Evolutionary conservation across 192 early-diverging fungal species (phyloP).

Genomic region (Entomortierella lignicola): DNA sequence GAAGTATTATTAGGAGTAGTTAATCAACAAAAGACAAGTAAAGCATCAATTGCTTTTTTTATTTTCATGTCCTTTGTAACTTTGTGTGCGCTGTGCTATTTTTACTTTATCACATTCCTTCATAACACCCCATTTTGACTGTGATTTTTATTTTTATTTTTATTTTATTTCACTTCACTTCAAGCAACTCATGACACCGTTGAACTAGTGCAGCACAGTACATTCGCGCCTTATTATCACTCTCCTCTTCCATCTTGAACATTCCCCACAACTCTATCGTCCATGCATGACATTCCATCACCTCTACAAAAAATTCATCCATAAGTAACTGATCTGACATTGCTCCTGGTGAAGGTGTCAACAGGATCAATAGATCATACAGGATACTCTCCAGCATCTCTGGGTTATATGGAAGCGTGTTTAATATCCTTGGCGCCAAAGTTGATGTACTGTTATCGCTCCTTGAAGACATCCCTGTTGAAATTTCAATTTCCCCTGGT

Average conservation of each 20-base stretch:
- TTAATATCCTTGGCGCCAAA: background rate
- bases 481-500: conserved; percentile 5
- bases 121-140: no score
- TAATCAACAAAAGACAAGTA: no score
- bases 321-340: conserved; percentile 30
- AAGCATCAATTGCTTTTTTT: no score
- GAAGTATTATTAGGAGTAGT: no score
- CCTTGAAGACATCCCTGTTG: background rate
- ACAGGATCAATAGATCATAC: conserved; percentile 34
- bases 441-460: background rate
- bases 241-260: conserved; percentile 7
- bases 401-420: conserved; percentile 4
- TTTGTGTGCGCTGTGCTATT: no score
- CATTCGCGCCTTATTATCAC: conserved; percentile 26
- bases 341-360: conserved; percentile 20
- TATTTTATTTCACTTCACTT: conserved; percentile 14
- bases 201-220: conserved; percentile 42
- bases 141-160: background rate
- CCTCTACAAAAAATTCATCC: conserved; percentile 38
- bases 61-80: no score
- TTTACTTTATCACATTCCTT: no score
- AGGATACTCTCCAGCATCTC: conserved; percentile 34
- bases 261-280: conserved; percentile 44
- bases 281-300: conserved; percentile 44
- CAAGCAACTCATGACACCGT: conserved; percentile 31